Percentiles rank a stretch among this genome's conserved stretches.
phyloP scores from a whole-genome alignment of 2,329 filamentous ascomycete genomes.

The Xylaria digitata region DNA sequence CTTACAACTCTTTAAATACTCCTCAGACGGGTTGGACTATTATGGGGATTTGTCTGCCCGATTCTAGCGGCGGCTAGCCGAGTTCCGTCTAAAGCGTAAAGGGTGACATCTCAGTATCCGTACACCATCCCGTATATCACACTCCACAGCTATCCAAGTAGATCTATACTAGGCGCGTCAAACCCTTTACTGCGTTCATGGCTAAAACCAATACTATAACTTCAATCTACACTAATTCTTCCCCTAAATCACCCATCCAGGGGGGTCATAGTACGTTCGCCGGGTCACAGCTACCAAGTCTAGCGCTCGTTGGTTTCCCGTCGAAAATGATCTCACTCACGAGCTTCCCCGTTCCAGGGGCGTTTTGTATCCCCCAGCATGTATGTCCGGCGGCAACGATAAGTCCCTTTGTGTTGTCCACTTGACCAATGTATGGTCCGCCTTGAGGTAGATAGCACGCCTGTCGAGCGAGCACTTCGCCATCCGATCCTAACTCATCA shows the following conservation, averaged over 20 bases:
- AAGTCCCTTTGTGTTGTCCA: constrained; percentile 68
- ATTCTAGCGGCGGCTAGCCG: too few relatives aligned
- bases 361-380: constrained; percentile 87
- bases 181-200: too few relatives aligned
- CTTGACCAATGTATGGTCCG: constrained; percentile 75
- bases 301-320: constrained; percentile 67
- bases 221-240: constrained; percentile 19
- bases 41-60: too few relatives aligned
- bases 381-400: constrained; percentile 79
- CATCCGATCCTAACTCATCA: constrained; percentile 64
- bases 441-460: constrained; percentile 82
- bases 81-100: too few relatives aligned
- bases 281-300: constrained; percentile 66
- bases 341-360: constrained; percentile 75
- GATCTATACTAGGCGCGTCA: too few relatives aligned
- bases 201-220: too few relatives aligned
- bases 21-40: too few relatives aligned
- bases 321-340: constrained; percentile 74
- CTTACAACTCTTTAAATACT: too few relatives aligned
- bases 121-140: too few relatives aligned
- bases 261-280: constrained; percentile 54
- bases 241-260: constrained; percentile 20
- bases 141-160: too few relatives aligned
- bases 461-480: constrained; percentile 71
- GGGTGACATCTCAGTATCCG: too few relatives aligned